phyloP scores from a whole-genome alignment of 1,284 basidiomycete species.

The Ganoderma sp. region DNA sequence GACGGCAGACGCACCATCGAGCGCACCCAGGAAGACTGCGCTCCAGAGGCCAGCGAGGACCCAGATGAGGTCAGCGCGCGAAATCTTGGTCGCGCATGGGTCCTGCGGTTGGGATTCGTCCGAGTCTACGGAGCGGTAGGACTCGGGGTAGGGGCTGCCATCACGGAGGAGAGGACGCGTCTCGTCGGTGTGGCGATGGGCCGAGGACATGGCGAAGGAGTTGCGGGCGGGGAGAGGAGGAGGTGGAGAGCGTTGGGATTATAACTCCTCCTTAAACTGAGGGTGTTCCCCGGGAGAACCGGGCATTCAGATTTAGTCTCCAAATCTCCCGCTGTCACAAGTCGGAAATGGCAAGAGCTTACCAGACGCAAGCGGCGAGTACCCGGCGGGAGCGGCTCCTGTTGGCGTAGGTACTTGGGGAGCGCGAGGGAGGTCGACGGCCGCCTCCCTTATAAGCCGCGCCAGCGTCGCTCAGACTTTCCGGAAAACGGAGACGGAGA shows the following conservation, averaged over 20 bases:
- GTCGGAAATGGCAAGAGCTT: slow-evolving; percentile 19
- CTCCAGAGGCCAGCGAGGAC: slow-evolving; percentile 79
- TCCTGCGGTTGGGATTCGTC: slow-evolving; percentile 29
- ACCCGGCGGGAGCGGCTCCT: slow-evolving; percentile 10
- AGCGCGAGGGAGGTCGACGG: not conserved
- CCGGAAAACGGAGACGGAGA: slow-evolving; percentile 9
- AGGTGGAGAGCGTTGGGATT: slow-evolving; percentile 24
- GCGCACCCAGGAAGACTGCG: slow-evolving; percentile 79
- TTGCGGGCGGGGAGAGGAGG: slow-evolving; percentile 8
- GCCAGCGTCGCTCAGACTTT: slow-evolving; percentile 10
- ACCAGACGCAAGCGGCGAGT: slow-evolving; percentile 18
- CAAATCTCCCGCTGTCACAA: slow-evolving; percentile 8
- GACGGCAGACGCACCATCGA: slow-evolving; percentile 64
- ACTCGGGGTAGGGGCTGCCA: slow-evolving; percentile 16
- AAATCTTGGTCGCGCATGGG: slow-evolving; percentile 49
- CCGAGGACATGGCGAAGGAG: slow-evolving; percentile 13
- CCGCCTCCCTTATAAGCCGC: slow-evolving; percentile 7
- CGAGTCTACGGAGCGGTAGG: slow-evolving; percentile 28
- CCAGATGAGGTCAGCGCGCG: slow-evolving; percentile 63
- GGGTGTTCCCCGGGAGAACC: slow-evolving; percentile 26
- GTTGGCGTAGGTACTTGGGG: slow-evolving; percentile 5
- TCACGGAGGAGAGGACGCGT: slow-evolving; percentile 36
- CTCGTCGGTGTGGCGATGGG: slow-evolving; percentile 31
- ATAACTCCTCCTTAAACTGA: slow-evolving; percentile 34
- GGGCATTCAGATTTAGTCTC: slow-evolving; percentile 18